Base-by-base conservation (phyloP, 2,329 filamentous ascomycete species). In the Talaromyces sp. region DNA sequence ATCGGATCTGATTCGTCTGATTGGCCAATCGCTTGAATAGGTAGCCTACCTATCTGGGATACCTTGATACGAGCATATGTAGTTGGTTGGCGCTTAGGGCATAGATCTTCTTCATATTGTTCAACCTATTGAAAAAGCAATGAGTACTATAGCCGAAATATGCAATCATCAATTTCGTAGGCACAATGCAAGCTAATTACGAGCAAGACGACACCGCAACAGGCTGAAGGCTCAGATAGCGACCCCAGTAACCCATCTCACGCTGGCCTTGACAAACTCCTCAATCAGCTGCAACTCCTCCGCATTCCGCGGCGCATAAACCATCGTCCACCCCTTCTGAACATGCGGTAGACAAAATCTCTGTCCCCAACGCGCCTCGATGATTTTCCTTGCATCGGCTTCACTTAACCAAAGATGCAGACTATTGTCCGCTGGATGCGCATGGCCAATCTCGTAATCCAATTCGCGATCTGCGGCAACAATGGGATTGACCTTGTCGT, bases 321-420 rank as follows among this genome's bases (percentile, higher is more conserved):
- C 43, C 64, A 66, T 66, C 8, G 47, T 59, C 40, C 31, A 66
- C 1, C 60, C 64, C 13, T n/a, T 59, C 34, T 56, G 64, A 1
- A 27, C 34, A 17, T 27, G 17, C 7, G 64, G 59, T 13, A 66
- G 25, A 54, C 29, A 49, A 17, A 66, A 66, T 10, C 59, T 38
- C 54, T 63, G 64, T 3, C 64, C 64, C 64, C 64, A 66, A 22
- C 60, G 43, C 45, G 64, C 64, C 43, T 58, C 59, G 22, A 66
- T 63, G 3, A 66, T 43, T 29, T 66, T 63, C 13, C 64, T 40
- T 11, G 64, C 64, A 38, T 66, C 64, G 0, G 43, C 51, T 7
- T 58, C 43, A 31, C 64, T 66, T 25, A 66, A 10, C 64, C 64
- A 66, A 25, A 66, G 22, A 59, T 66, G 60, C 31, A 66, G n/a